These are phyloP conservation scores for Penicillium ochrochloron DNA, from an alignment of 495 filamentous ascomycete species.

Conservation along the genomic window DNA sequence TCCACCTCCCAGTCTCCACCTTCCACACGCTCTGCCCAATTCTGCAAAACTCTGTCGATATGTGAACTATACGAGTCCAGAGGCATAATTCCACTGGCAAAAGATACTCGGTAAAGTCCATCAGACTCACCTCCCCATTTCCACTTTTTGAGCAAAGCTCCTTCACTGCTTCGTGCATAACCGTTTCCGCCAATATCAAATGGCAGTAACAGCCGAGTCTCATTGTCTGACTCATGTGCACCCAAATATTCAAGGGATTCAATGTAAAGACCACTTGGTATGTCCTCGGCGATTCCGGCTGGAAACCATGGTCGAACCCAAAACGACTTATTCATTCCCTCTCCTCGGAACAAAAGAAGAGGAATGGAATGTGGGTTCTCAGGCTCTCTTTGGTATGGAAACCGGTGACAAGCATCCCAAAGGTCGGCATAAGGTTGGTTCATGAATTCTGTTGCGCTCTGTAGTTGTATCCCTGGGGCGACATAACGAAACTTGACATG, in stretches of 20 bases:
- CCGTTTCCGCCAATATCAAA: conserved; percentile 14
- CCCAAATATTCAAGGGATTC: conserved; percentile 3
- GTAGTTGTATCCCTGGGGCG: conserved; percentile 16
- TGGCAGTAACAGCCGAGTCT: conserved; percentile 9
- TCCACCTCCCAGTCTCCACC: conserved; percentile 20
- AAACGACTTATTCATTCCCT: conserved; percentile 7
- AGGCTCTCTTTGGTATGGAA: background rate
- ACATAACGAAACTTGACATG: conserved; percentile 15
- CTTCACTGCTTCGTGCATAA: conserved; percentile 14
- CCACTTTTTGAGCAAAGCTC: background rate
- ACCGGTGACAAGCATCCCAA: background rate
- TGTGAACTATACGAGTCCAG: conserved; percentile 1
- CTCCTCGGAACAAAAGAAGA: conserved; percentile 8
- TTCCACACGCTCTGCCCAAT: conserved; percentile 19
- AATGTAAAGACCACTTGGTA: conserved; percentile 13
- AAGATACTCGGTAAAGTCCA: background rate
- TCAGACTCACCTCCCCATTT: background rate
- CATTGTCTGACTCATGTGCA: conserved; percentile 3
- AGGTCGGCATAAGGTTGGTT: background rate
- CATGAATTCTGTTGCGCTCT: background rate
- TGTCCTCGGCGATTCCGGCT: background rate
- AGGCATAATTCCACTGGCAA: conserved; percentile 8
- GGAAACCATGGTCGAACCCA: conserved; percentile 17
- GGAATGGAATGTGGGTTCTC: background rate
- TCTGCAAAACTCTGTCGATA: conserved; percentile 17